A percentile compares a stretch with the other conserved stretches of the same genome.
Evolutionary conservation across 1,139 yeast genomes (phyloP).

Genomic region (Starmera stellimalicola): DNA sequence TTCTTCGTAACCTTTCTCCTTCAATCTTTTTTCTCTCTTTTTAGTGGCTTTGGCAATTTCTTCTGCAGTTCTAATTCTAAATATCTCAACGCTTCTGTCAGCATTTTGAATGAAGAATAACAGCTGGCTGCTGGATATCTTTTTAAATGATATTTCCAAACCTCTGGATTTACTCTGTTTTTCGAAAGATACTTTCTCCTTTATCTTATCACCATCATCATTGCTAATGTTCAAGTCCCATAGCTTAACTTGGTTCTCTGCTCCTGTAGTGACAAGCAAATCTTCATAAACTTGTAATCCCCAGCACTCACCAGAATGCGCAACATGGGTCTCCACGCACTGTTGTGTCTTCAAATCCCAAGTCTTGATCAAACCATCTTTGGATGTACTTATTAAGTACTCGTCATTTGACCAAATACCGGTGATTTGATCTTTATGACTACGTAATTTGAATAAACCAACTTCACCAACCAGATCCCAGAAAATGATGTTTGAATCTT

Average conservation of each 20-base stretch:
- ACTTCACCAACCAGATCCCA: conserved; percentile 96
- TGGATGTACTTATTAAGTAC: conserved; percentile 67
- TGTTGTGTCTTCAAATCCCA: conserved; percentile 92
- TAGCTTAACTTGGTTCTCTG: conserved; percentile 72
- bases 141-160: conserved; percentile 45
- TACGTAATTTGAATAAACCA: conserved; percentile 77
- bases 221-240: conserved; percentile 59
- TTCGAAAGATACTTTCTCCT: conserved; percentile 58
- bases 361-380: conserved; percentile 82
- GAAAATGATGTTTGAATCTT: conserved; percentile 72
- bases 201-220: conserved; percentile 50
- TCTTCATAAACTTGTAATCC: conserved; percentile 42
- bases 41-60: conserved; percentile 74
- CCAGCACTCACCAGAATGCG: conserved; percentile 95
- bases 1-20: conserved; percentile 57
- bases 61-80: conserved; percentile 65
- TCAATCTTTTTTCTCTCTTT: conserved; percentile 71
- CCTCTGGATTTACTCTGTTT: conserved; percentile 79
- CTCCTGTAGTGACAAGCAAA: conserved; percentile 61
- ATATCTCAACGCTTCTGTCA: conserved; percentile 76
- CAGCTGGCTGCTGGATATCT: conserved; percentile 27
- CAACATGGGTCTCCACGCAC: conserved; percentile 89
- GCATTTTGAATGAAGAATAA: conserved; percentile 66
- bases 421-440: conserved; percentile 86
- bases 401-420: conserved; percentile 58